Evolutionary conservation across 1,139 yeast genomes (phyloP).

Genomic region (Hansenula sp.): DNA sequence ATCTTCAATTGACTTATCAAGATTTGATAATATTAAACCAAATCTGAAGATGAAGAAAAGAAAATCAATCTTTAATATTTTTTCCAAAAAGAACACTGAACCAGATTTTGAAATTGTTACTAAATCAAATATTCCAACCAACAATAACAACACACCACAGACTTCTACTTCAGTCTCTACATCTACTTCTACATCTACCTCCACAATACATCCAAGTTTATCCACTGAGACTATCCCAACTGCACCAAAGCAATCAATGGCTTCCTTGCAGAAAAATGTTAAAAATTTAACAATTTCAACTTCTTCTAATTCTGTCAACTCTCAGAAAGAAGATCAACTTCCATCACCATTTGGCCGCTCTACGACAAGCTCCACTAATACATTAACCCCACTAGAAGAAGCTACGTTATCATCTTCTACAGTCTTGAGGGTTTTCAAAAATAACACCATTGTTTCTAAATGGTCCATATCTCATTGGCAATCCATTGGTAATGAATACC

Average conservation of each 20-base stretch:
- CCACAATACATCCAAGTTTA: not conserved
- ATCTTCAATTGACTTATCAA: conserved; percentile 10
- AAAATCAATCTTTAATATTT: conserved; percentile 27
- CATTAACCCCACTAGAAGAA: conserved; percentile 7
- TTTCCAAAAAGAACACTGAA: conserved; percentile 16
- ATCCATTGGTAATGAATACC: conserved; percentile 11
- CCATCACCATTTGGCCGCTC: conserved; percentile 14
- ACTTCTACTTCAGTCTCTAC: not conserved
- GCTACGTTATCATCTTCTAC: conserved; percentile 5
- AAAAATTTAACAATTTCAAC: conserved; percentile 16
- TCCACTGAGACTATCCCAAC: not conserved
- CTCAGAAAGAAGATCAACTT: not conserved
- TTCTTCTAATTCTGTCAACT: not conserved
- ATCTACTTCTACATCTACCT: not conserved
- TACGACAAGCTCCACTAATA: not conserved
- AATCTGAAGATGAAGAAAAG: conserved; percentile 18
- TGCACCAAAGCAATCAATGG: conserved; percentile 12
- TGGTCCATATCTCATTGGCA: conserved; percentile 21
- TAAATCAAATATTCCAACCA: conserved; percentile 4
- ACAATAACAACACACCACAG: not conserved
- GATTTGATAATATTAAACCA: conserved; percentile 7
- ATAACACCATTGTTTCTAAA: conserved; percentile 14
- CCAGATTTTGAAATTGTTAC: conserved; percentile 21
- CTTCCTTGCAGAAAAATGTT: conserved; percentile 18
- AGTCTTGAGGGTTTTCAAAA: conserved; percentile 10